These are phyloP conservation scores for Nematocida homosporus DNA, from an alignment of 371 early-diverging fungal genomes.

Conservation along the genomic window DNA sequence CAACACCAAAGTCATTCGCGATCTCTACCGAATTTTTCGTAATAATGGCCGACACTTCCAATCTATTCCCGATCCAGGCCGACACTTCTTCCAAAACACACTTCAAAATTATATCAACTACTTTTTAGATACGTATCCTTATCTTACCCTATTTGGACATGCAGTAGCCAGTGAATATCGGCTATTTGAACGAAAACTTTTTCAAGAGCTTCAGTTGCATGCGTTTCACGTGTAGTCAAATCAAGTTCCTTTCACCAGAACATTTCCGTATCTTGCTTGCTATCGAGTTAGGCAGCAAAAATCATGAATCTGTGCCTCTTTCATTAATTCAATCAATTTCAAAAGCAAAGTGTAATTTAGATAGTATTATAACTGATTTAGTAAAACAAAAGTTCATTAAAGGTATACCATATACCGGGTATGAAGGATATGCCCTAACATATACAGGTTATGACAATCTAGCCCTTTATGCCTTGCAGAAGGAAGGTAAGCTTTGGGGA, in stretches of 20 bases:
- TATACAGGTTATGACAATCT: constrained; percentile 98
- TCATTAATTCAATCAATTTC: constrained; percentile 55
- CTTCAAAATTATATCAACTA: constrained; percentile 2
- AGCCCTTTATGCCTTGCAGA: constrained; percentile 83
- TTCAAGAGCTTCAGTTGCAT: constrained; percentile 29
- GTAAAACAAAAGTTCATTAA: constrained; percentile 59
- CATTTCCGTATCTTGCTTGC: constrained; percentile 62
- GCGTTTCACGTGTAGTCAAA: constrained; percentile 59
- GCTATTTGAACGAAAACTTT: constrained; percentile 41
- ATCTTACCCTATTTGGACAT: constrained; percentile 26
- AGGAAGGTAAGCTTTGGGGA: constrained; percentile 75
- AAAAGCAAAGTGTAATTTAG: constrained; percentile 52
- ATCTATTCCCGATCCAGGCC: constrained; percentile 29
- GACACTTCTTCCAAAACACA: not conserved
- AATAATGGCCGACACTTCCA: constrained; percentile 66
- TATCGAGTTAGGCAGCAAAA: constrained; percentile 56
- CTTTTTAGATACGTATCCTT: constrained; percentile 17
- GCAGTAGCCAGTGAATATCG: constrained; percentile 16
- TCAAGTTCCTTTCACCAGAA: constrained; percentile 56
- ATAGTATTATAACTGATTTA: constrained; percentile 57
- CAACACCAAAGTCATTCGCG: constrained; percentile 45
- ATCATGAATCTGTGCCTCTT: constrained; percentile 51
- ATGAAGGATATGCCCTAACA: constrained; percentile 81
- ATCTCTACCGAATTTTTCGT: constrained; percentile 57
- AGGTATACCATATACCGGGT: constrained; percentile 19